Evolutionary conservation across 345 rosid species (phyloP).

Genomic region (Acer campestre): DNA sequence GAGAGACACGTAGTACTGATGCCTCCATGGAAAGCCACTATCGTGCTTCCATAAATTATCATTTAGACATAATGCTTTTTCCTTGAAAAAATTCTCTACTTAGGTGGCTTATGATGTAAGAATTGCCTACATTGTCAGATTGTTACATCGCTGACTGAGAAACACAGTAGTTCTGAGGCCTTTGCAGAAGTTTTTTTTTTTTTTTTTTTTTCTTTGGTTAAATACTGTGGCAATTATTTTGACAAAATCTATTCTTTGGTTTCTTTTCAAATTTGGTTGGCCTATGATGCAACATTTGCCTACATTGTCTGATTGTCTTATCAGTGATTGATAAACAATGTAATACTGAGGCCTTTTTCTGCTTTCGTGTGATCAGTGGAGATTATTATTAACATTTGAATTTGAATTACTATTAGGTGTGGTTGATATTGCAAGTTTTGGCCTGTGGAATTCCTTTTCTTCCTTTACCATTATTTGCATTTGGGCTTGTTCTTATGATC

Average conservation of each 20-base stretch:
- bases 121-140: not conserved
- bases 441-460: too few species aligned
- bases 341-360: constrained; percentile 7
- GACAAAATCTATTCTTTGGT: not conserved
- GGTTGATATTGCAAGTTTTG: too few species aligned
- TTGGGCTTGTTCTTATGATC: not conserved
- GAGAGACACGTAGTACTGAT: constrained; percentile 2
- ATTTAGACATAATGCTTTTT: too few species aligned
- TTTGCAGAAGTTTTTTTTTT: too few species aligned
- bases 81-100: too few species aligned
- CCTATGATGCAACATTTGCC: constrained; percentile 13
- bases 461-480: not conserved
- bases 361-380: not conserved
- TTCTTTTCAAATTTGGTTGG: not conserved
- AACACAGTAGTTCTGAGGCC: not conserved
- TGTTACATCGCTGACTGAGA: not conserved
- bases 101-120: not conserved
- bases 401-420: too few species aligned
- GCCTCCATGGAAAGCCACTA: not conserved
- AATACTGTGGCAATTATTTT: not conserved
- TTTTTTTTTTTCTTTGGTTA: not conserved
- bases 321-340: not conserved
- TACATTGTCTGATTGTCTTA: constrained; percentile 21
- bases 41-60: not conserved
- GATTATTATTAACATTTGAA: not conserved